Evolutionary conservation across 2,329 filamentous ascomycete genomes (phyloP), one percentile per base, ranked within the genome.

Genomic region (Diaporthe vexans): DNA sequence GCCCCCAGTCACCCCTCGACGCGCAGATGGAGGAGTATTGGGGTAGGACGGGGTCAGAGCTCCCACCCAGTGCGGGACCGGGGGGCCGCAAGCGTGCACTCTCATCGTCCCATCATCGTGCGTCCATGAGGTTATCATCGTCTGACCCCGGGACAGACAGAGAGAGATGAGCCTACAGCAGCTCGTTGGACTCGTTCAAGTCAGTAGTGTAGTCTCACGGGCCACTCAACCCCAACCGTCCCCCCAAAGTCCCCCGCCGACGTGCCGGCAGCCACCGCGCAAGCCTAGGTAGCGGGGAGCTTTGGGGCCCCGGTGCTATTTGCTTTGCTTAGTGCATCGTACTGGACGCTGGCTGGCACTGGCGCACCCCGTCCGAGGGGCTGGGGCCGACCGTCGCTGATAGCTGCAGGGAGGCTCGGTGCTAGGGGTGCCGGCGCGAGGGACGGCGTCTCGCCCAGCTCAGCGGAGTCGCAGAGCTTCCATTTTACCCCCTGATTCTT

Each of bases 161-260:
- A 21, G 37, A 37, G 24, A 37, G 11, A 59, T 43, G 40, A 33
- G 40, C n/a, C 56, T 24, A 29, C 21, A 21, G 33, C 58, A 46
- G 9, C 24, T 43, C n/a, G 48, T 13, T 52, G 51, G 37, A 43
- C 24, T 26, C 61, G 72, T 43, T 88, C 40, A 80, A 72, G 56
- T 88, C 40, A 80, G 87, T 26, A 37, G 83, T 85, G 5, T 19
- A 43, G 15, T 43, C 13, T 43, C 52, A 86, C 83, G 15, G 84
- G 85, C 15, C 81, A 19, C 82, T 33, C 40, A 43, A 19, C 19
- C 46, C 46, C 82, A 10, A 43, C 40, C 40, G 40, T 19, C 83
- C 82, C 24, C 81, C 81, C 11, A 80, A 24, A 8, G 80, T 81
- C 80, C n/a, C 48, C 48, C 48, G n/a, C 48, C 48, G 10, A 24